Percentiles rank a stretch among this genome's conserved stretches.
These are phyloP conservation scores for Castanea crenata DNA, from an alignment of 306 rosid species.

Conservation along the genomic window DNA sequence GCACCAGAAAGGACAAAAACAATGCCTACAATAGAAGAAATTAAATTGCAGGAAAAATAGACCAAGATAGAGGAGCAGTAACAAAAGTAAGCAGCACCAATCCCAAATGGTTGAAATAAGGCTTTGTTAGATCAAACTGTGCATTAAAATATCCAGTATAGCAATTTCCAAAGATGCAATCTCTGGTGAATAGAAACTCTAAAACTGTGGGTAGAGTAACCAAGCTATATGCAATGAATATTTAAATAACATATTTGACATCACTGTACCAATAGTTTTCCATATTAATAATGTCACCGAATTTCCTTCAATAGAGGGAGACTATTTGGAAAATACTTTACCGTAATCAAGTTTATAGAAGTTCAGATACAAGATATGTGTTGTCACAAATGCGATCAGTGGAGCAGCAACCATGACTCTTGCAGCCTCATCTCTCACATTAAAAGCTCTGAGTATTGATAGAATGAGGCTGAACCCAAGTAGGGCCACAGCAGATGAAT, in stretches of 20 bases:
- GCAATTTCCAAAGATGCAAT: slow-evolving; percentile 1
- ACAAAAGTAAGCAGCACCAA: background rate
- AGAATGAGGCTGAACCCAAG: slow-evolving; percentile 76
- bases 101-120: background rate
- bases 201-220: background rate
- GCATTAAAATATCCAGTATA: background rate
- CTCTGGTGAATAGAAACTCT: background rate
- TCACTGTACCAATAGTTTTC: background rate
- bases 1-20: background rate
- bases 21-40: background rate
- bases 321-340: slow-evolving; percentile 33
- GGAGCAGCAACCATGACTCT: slow-evolving; percentile 96
- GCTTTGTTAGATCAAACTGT: background rate
- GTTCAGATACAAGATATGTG: slow-evolving; percentile 89
- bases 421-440: slow-evolving; percentile 84
- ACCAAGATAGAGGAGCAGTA: background rate
- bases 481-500: slow-evolving; percentile 84
- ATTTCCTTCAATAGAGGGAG: slow-evolving; percentile 4
- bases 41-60: background rate
- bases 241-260: background rate
- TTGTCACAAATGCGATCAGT: slow-evolving; percentile 73
- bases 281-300: background rate
- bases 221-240: background rate
- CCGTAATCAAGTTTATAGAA: slow-evolving; percentile 74
- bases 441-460: slow-evolving; percentile 64